Percentiles rank a stretch among this genome's conserved stretches.
Conservation (phyloP, 2,329 filamentous ascomycete species). For the Chrysoporthe cubensis region DNA sequence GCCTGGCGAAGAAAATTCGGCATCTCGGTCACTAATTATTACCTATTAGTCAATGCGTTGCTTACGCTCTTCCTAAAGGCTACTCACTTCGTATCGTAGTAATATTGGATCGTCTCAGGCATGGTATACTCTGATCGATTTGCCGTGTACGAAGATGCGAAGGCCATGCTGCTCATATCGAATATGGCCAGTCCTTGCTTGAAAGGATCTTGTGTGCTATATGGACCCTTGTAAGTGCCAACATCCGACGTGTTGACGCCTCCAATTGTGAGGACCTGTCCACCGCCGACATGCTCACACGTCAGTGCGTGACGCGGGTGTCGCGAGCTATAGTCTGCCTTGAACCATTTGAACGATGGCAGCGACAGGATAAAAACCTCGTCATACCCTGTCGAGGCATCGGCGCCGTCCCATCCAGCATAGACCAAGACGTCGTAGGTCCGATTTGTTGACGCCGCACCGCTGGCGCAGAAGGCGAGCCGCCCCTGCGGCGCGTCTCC, state of each 20-base stretch:
- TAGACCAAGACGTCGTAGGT: constrained; percentile 35
- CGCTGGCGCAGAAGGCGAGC: constrained; percentile 32
- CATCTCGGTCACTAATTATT: constrained; percentile 6
- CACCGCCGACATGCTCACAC: constrained; percentile 38
- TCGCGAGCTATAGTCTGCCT: constrained; percentile 29
- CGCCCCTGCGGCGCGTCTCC: constrained; percentile 29
- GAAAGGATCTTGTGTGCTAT: constrained; percentile 31
- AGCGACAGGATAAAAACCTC: constrained; percentile 33
- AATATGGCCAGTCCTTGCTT: constrained; percentile 32
- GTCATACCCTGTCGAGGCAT: constrained; percentile 27
- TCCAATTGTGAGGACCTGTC: constrained; percentile 45
- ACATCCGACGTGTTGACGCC: constrained; percentile 34
- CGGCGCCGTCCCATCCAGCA: constrained; percentile 32
- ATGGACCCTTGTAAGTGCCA: constrained; percentile 25
- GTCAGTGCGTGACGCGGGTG: constrained; percentile 31
- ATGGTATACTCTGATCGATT: constrained; percentile 11
- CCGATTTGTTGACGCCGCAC: constrained; percentile 30
- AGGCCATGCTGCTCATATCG: constrained; percentile 30
- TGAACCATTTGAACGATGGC: constrained; percentile 34
- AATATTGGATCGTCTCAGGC: background rate
- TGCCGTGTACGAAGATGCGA: constrained; percentile 20
- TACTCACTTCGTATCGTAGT: background rate
- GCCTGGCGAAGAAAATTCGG: constrained; percentile 13
- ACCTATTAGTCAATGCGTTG: background rate
- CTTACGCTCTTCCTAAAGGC: background rate